phyloP scores from a whole-genome alignment of 371 early-diverging fungal genomes.

The Mucor sp. region DNA sequence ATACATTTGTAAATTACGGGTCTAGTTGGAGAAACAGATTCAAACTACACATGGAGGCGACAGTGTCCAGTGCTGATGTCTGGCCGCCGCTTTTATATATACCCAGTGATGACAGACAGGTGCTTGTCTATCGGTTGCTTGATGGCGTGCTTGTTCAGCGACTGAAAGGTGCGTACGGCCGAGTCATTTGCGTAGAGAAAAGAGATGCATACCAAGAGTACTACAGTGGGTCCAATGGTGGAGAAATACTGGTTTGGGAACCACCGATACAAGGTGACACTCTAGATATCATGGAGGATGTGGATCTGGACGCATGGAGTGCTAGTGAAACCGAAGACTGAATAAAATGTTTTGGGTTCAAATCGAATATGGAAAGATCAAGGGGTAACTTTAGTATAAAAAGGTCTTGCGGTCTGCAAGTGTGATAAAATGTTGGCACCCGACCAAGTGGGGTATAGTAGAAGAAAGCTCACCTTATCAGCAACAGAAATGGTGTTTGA shows the following conservation, averaged over 20 bases:
- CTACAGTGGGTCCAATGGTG: slow-evolving; percentile 69
- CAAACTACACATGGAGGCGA: slow-evolving; percentile 42
- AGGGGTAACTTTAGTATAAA: slow-evolving; percentile 12
- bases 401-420: neutral
- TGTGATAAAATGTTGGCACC: no score
- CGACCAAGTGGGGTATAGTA: neutral
- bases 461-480: no score
- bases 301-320: slow-evolving; percentile 32
- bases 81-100: slow-evolving; percentile 58
- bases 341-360: neutral
- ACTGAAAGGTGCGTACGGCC: slow-evolving; percentile 66
- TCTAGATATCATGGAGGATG: neutral
- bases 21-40: slow-evolving; percentile 56
- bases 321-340: slow-evolving; percentile 27
- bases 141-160: slow-evolving; percentile 58
- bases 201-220: slow-evolving; percentile 61
- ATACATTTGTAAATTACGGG: slow-evolving; percentile 71
- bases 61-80: slow-evolving; percentile 50
- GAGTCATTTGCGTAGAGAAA: slow-evolving; percentile 62
- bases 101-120: slow-evolving; percentile 60
- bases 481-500: neutral
- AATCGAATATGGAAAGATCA: neutral
- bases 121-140: slow-evolving; percentile 61
- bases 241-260: slow-evolving; percentile 70
- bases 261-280: slow-evolving; percentile 39